Base-by-base conservation (phyloP, 2,329 filamentous ascomycete genomes). In the Pseudonectria buxi region DNA sequence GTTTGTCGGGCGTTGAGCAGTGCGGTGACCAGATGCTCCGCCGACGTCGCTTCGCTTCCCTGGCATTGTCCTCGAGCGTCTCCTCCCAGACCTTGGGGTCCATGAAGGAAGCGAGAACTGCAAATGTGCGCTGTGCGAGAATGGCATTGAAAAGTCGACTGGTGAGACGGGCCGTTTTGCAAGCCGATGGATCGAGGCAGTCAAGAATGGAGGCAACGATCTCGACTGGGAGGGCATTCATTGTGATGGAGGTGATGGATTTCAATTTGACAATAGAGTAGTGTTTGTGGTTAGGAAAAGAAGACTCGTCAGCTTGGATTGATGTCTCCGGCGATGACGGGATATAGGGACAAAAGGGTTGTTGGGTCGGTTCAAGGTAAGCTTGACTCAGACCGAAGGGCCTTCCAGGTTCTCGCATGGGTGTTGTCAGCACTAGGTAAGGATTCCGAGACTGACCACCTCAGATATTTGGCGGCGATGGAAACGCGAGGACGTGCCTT, bases 21-120 rank as follows among this genome's bases (percentile, higher is more conserved):
- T 46, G 39, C n/a, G 58, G 58, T 13, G 58, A 62, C 58, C 58
- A 62, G 35, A 62, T 52, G 10, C 53, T 50, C 2, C 41, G 43
- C 7, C 43, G 44, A 7, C 57, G 47, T 5, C 28, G 29, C 16
- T 41, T 28, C 14, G 55, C 47, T 31, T 55, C 46, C 14, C 41
- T 35, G 5, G 53, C 46, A 10, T 47, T 41, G 10, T 28, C 7
- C 10, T 47, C 32, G 24, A 59, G 41, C 15, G 49, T 54, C 15
- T 35, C 30, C 25, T 47, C 33, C 14, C 57, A 55, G 29, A 44
- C 33, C 13, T 28, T 30, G 2, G 50, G 47, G 40, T 61, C 50
- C 15, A 57, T 36, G 36, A 62, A 62, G 16, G 47, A 49, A 27
- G 49, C 40, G 32, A 62, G 54, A 10, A 41, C 38, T 28, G 36